Evolutionary conservation across 768 basidiomycete species (phyloP).

Genomic region (Candolleomyces aberdarensis): DNA sequence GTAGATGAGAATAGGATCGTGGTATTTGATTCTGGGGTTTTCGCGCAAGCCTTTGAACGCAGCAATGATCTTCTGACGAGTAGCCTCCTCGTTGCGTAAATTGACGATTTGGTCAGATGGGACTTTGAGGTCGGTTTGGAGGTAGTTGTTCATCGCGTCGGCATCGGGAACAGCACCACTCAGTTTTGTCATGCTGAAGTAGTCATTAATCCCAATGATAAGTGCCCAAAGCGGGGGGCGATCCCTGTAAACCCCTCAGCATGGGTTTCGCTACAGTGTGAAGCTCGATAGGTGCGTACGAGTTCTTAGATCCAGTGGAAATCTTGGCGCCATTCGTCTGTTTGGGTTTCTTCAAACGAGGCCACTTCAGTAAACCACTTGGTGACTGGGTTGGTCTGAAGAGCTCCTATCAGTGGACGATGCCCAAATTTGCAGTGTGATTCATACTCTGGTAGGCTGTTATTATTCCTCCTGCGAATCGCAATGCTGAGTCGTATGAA

Average conservation of each 20-base stretch:
- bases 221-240: not conserved
- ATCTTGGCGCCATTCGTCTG: not conserved
- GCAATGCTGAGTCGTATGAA: not conserved
- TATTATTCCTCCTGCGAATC: not conserved
- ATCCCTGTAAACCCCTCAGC: not conserved
- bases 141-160: slow-evolving; percentile 30
- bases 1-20: too few relatives aligned
- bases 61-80: slow-evolving; percentile 30
- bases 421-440: not conserved
- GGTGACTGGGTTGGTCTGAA: not conserved
- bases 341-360: not conserved
- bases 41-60: slow-evolving; percentile 24
- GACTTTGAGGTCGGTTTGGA: slow-evolving; percentile 26
- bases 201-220: slow-evolving; percentile 13
- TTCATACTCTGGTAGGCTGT: not conserved
- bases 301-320: not conserved
- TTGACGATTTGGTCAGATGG: slow-evolving; percentile 30
- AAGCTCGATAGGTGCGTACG: not conserved
- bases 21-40: too few relatives aligned
- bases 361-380: not conserved
- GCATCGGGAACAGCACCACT: slow-evolving; percentile 38
- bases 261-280: not conserved
- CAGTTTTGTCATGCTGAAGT: slow-evolving; percentile 22
- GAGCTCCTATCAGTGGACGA: not conserved
- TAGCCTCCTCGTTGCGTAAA: slow-evolving; percentile 36